Base-by-base conservation (phyloP, 768 basidiomycete genomes). In the Pulveroboletus sp. region DNA sequence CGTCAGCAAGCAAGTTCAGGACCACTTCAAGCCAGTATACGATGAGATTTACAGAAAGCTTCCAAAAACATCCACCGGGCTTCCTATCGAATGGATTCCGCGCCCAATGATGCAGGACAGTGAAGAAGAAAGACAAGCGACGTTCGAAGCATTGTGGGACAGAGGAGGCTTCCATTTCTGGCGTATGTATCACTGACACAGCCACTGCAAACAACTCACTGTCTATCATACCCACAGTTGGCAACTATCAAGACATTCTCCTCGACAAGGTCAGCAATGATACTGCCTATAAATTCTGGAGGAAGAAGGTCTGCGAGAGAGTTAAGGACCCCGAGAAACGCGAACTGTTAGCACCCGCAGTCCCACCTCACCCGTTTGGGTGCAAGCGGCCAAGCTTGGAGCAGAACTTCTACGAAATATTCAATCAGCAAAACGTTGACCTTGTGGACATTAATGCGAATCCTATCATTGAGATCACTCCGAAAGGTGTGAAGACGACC, bases 261-360 rank as follows among this genome's bases (percentile, higher is more conserved):
- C 0, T 3, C 5, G 39, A 49, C 53, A 35, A 44, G 49, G 35
- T 3, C 1, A 18, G 27, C 21, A 46, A 49, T 28, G 47, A 47
- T 4, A 14, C 13, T 17, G 45, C 39, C 0, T 58, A 58, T 27
- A 38, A 24, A 17, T 58, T 58, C 15, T 58, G 49, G 53, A 54
- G 44, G 40, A 43, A 43, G 32, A 59, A 45, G 27, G 50, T 59
- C 9, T 1, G 44, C 1, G 35, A 46, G 18, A 39, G 47, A 7
- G 6, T 44, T 0, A 44, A 44, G 9, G 43, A 44, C 9, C 14
- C 43, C 6, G 6, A 7, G 3, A 44, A 44, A 33, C 31, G 30
- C 17, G 30, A 43, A 18, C 14, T 43, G 9, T 32, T 43, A 32
- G 42, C 42, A 7, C 42, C 42, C 1, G 32, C 2, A 1, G 15